Percentiles rank a stretch among this genome's conserved stretches.
Conservation (phyloP, 1,284 basidiomycete species). For the Stygiomarasmius scandens region DNA sequence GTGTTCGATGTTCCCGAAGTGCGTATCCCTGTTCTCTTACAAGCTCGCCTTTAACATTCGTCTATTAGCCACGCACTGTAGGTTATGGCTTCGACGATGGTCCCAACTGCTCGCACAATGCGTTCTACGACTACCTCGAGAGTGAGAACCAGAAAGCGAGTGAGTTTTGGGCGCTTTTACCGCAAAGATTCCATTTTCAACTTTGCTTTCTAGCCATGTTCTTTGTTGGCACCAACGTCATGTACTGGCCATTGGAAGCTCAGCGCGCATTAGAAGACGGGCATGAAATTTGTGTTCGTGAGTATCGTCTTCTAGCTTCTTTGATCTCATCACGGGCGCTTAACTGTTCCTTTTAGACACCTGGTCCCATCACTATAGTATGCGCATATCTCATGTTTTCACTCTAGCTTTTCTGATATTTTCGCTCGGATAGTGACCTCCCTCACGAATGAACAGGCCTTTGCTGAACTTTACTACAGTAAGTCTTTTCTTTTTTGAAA, state of each 20-base stretch:
- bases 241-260: conserved; percentile 73
- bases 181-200: too few species aligned
- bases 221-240: conserved; percentile 78
- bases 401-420: neutral
- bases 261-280: conserved; percentile 63
- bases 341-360: conserved; percentile 39
- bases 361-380: conserved; percentile 63
- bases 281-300: conserved; percentile 63
- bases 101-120: conserved; percentile 71
- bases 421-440: conserved; percentile 55
- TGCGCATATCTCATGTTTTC: conserved; percentile 13
- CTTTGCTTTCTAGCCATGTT: neutral
- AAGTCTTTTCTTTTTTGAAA: conserved; percentile 20
- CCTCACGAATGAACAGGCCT: conserved; percentile 70
- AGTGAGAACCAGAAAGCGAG: conserved; percentile 72
- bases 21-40: neutral
- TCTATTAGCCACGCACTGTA: conserved; percentile 58
- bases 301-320: conserved; percentile 27
- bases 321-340: neutral
- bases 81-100: conserved; percentile 71
- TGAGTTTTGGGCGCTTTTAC: conserved; percentile 31
- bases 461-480: conserved; percentile 83
- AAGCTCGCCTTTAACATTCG: neutral
- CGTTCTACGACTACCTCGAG: conserved; percentile 64
- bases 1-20: conserved; percentile 65